phyloP scores from a whole-genome alignment of 352 stramenopile species.

The Globisporangium heterothallicum region DNA sequence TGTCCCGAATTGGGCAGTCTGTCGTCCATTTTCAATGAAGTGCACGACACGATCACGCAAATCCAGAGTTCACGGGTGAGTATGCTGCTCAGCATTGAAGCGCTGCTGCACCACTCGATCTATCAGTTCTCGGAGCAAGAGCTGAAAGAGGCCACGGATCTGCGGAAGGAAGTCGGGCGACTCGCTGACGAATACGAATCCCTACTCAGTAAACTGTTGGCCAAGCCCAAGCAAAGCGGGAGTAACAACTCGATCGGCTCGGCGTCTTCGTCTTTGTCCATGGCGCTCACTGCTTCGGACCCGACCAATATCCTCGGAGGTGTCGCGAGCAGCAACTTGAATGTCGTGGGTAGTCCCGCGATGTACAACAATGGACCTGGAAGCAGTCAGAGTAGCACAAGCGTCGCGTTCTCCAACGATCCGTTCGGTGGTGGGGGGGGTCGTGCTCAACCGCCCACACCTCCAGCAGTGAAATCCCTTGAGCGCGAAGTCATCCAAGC shows the following conservation, averaged over 20 bases:
- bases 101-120: conserved; percentile 61
- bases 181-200: conserved; percentile 80
- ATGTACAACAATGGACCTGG: neutral
- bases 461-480: conserved; percentile 27
- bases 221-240: conserved; percentile 50
- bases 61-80: conserved; percentile 80
- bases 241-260: conserved; percentile 18
- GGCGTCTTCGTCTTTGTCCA: conserved; percentile 1
- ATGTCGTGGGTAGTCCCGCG: conserved; percentile 11
- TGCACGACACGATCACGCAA: conserved; percentile 77
- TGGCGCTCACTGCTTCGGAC: conserved; percentile 8
- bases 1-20: conserved; percentile 62
- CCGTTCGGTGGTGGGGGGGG: neutral
- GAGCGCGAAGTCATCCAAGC: conserved; percentile 64
- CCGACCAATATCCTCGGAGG: conserved; percentile 15
- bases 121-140: conserved; percentile 69
- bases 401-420: conserved; percentile 7
- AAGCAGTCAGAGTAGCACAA: conserved; percentile 1
- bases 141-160: conserved; percentile 61
- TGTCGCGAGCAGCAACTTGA: conserved; percentile 1
- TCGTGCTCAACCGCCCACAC: neutral
- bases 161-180: conserved; percentile 59
- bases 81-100: conserved; percentile 78
- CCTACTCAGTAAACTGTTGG: conserved; percentile 71
- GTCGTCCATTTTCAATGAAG: conserved; percentile 75